Evolutionary conservation across 2,329 filamentous ascomycete species (phyloP).

Genomic region (Ampelomyces quisqualis): DNA sequence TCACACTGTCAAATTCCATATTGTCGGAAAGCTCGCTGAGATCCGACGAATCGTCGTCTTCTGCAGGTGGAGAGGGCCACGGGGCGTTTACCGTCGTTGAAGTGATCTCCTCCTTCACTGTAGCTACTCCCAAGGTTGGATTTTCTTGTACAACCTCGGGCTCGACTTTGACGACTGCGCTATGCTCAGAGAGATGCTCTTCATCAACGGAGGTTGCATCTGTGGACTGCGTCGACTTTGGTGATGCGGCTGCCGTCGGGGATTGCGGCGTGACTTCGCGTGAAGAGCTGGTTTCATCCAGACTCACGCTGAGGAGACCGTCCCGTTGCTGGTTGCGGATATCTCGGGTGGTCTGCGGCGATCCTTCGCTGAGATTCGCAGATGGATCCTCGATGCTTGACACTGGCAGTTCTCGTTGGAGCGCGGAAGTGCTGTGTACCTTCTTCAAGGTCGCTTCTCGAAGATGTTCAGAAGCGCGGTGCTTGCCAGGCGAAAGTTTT

Average conservation of each 20-base stretch:
- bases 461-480: constrained; percentile 16
- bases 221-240: constrained; percentile 40
- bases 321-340: constrained; percentile 38
- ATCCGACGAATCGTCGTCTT: constrained; percentile 40
- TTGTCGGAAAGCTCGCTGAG: constrained; percentile 45
- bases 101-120: constrained; percentile 30
- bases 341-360: constrained; percentile 22
- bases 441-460: constrained; percentile 34
- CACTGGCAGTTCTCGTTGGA: constrained; percentile 34
- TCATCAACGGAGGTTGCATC: constrained; percentile 44
- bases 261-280: too few species aligned
- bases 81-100: constrained; percentile 33
- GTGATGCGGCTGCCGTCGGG: constrained; percentile 25
- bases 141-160: constrained; percentile 21
- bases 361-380: constrained; percentile 14
- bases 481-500: constrained; percentile 13
- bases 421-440: constrained; percentile 34
- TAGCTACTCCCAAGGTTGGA: constrained; percentile 32
- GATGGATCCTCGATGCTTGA: constrained; percentile 37
- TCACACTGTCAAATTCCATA: constrained; percentile 42
- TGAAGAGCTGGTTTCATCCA: constrained; percentile 28
- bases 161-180: constrained; percentile 26
- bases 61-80: constrained; percentile 30
- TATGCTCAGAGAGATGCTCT: constrained; percentile 18
- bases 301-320: constrained; percentile 30